Conservation (phyloP, 2,329 filamentous ascomycete genomes). For the Paecilomyces variotii region DNA sequence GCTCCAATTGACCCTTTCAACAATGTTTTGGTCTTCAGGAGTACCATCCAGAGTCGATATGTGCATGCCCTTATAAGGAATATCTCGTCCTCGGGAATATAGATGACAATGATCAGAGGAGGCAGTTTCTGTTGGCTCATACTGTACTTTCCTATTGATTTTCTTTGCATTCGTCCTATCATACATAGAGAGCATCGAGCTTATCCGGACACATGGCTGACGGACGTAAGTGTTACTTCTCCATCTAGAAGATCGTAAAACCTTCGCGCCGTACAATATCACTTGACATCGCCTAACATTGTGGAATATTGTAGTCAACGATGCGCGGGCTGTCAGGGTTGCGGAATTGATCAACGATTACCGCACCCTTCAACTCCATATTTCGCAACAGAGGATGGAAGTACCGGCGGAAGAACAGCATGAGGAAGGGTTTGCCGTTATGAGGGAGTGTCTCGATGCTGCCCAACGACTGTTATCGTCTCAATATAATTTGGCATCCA, state of each 20-base stretch:
- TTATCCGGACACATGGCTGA: slow-evolving; percentile 42
- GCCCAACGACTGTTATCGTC: slow-evolving; percentile 48
- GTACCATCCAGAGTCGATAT: not conserved
- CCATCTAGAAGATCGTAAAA: slow-evolving; percentile 1
- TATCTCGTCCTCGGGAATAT: not conserved
- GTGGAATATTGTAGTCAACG: slow-evolving; percentile 44
- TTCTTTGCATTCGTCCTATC: slow-evolving; percentile 1
- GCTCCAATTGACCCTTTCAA: slow-evolving; percentile 13
- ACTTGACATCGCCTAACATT: not conserved
- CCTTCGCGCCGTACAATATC: not conserved
- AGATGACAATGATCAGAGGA: not conserved
- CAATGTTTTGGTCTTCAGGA: slow-evolving; percentile 5
- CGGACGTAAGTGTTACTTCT: slow-evolving; percentile 41
- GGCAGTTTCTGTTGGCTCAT: not conserved
- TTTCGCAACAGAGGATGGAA: slow-evolving; percentile 46
- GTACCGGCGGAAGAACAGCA: slow-evolving; percentile 48
- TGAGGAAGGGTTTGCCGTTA: slow-evolving; percentile 51
- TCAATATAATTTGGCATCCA: slow-evolving; percentile 42
- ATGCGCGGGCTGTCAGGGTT: slow-evolving; percentile 55
- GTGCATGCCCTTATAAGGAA: not conserved
- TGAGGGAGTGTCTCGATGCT: slow-evolving; percentile 48
- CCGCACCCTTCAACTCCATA: slow-evolving; percentile 52
- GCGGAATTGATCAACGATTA: slow-evolving; percentile 59
- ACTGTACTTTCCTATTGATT: slow-evolving; percentile 5
- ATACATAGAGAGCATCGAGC: slow-evolving; percentile 1